Evolutionary conservation across 202 grass and related monocot species (phyloP), one percentile per base, ranked within the genome.

Genomic region (Digitaria exilis): DNA sequence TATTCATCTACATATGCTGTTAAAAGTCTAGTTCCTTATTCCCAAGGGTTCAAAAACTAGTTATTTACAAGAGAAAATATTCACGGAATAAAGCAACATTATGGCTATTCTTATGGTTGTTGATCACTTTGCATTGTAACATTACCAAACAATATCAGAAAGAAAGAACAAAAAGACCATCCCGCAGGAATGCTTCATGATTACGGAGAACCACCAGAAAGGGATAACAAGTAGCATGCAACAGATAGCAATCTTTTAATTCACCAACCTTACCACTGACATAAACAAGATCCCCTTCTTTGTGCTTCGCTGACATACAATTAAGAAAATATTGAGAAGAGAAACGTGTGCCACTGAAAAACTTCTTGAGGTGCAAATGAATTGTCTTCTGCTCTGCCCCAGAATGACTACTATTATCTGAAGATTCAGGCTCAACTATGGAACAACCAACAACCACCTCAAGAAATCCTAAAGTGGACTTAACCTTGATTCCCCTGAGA

Each of bases 201-300:
- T 69, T 70, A 15, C 60, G 66, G 72, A 45, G 26, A 46, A 84
- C 17, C 44, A 87, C n/a, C 2, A 49, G 48, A 65, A 86, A 86
- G 62, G 42, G 64, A 16, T 19, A 81, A 77, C 22, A 81, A 87
- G 45, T 81, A 82, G 60, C 42, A 79, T 67, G 39, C 60, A 79
- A 92, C 26, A 69, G 35, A 60, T 15, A 65, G 66, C 59, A 61
- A 67, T 50, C 37, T 17, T 82, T 73, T 58, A 41, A 35, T 74
- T 86, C 81, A 92, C 95, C 85, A 82, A 98, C 95, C 90, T 95
- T 95, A 90, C 95, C 95, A 75, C 90, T 98, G 82, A 95, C 88
- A 91, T 93, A 88, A 72, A 93, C 90, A 73, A 83, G 80, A 89
- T 91, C 95, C 62, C 95, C 95, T 69, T 98, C 82, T 66, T 58